Conservation (phyloP, 1,139 yeast species). For the Zygotorulaspora mrakii region DNA sequence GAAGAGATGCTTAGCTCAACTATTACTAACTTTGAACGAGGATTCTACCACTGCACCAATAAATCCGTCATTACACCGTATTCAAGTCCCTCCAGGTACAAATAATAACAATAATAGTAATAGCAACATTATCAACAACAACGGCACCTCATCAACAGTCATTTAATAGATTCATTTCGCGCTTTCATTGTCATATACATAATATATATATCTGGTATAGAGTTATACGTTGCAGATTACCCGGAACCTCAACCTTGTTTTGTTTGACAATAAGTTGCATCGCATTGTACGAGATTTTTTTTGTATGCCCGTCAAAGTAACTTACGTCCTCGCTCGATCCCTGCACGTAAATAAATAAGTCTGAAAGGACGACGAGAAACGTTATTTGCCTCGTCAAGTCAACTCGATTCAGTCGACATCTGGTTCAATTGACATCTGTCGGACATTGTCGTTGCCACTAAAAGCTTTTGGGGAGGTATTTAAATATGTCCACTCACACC, state of each 20-base stretch:
- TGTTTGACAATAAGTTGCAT: not conserved
- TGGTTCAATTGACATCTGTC: no score
- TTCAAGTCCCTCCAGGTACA: not conserved
- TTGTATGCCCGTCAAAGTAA: not conserved
- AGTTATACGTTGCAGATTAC: not conserved
- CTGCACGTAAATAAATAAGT: not conserved
- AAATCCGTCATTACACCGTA: not conserved
- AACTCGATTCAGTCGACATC: no score
- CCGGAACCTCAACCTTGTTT: not conserved
- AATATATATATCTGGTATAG: not conserved
- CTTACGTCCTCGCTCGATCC: slow-evolving; percentile 3
- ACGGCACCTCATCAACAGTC: slow-evolving; percentile 2
- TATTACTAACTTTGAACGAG: slow-evolving; percentile 59
- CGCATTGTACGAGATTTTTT: not conserved
- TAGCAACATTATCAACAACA: no score
- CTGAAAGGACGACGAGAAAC: no score
- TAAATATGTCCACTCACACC: slow-evolving; percentile 66
- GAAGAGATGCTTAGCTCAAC: slow-evolving; percentile 79
- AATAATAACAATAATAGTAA: no score
- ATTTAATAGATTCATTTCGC: slow-evolving; percentile 1
- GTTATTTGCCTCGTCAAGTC: no score
- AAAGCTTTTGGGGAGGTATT: slow-evolving; percentile 1
- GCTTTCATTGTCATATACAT: not conserved
- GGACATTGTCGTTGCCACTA: not conserved
- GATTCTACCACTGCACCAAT: slow-evolving; percentile 14